Conservation (phyloP, 768 basidiomycete genomes). For the Leccinum arenicola region DNA sequence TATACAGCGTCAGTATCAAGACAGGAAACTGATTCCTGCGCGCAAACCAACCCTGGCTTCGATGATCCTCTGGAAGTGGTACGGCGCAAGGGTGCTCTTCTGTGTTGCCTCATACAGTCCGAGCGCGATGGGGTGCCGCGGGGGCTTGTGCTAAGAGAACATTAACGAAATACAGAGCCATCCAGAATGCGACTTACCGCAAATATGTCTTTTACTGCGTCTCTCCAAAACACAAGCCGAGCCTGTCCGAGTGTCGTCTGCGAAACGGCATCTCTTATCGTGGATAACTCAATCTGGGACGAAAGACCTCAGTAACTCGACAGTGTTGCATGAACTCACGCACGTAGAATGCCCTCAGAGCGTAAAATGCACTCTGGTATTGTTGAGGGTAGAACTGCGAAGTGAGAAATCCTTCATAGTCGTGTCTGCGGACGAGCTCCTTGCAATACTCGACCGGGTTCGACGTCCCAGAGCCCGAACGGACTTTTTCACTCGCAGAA, state of each 20-base stretch:
- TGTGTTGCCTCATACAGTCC: conserved; percentile 61
- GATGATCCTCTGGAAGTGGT: conserved; percentile 80
- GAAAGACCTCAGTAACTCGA: conserved; percentile 7
- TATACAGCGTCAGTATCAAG: conserved; percentile 31
- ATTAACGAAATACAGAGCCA: conserved; percentile 12
- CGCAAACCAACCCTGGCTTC: conserved; percentile 68
- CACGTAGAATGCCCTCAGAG: conserved; percentile 82
- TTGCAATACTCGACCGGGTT: conserved; percentile 64
- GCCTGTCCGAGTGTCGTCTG: conserved; percentile 75
- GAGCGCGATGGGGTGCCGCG: conserved; percentile 76
- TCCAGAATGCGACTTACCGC: conserved; percentile 45
- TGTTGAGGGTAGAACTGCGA: conserved; percentile 70
- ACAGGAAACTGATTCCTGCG: conserved; percentile 1
- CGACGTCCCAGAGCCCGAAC: conserved; percentile 21
- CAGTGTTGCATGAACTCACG: conserved; percentile 29
- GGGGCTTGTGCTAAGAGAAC: conserved; percentile 60
- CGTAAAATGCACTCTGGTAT: conserved; percentile 67
- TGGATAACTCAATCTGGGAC: conserved; percentile 70
- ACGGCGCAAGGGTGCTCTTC: conserved; percentile 52
- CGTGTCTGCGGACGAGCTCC: conserved; percentile 69
- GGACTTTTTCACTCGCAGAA: conserved; percentile 7
- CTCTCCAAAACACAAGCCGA: conserved; percentile 86
- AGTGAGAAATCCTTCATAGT: conserved; percentile 76
- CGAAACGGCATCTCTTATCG: conserved; percentile 72
- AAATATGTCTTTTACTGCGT: conserved; percentile 65